These are phyloP conservation scores for Maudiozyma turicensis DNA, from an alignment of 805 yeast species.

Conservation along the genomic window DNA sequence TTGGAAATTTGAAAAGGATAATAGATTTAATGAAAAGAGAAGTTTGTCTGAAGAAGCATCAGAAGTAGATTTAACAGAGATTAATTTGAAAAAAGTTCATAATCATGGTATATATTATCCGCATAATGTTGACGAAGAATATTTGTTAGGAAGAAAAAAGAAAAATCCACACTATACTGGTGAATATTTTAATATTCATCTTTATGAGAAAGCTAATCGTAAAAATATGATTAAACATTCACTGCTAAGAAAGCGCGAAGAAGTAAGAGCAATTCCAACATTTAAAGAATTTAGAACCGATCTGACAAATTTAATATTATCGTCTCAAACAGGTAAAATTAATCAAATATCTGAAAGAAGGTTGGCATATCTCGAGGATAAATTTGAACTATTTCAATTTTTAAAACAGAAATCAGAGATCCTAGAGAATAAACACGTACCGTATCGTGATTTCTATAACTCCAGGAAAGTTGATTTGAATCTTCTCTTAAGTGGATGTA, in stretches of 20 bases:
- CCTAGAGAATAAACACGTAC: conserved; percentile 30
- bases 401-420: conserved; percentile 30
- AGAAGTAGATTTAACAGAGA: conserved; percentile 8
- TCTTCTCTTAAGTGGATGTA: conserved; percentile 21
- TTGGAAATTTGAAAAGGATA: conserved; percentile 32
- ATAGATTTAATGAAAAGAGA: conserved; percentile 16
- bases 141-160: background rate
- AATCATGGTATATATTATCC: conserved; percentile 6
- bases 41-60: background rate
- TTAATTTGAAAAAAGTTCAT: conserved; percentile 1
- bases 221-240: background rate
- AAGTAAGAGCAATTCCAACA: conserved; percentile 16
- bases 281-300: conserved; percentile 28
- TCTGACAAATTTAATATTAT: conserved; percentile 18
- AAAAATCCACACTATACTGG: conserved; percentile 23
- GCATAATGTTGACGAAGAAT: conserved; percentile 15
- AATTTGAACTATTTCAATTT: conserved; percentile 30
- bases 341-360: conserved; percentile 22
- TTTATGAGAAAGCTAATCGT: conserved; percentile 15
- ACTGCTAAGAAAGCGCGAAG: background rate
- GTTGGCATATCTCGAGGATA: conserved; percentile 25
- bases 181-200: conserved; percentile 26
- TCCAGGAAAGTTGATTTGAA: conserved; percentile 79
- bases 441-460: conserved; percentile 65
- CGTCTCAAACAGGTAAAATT: conserved; percentile 10